Percentiles rank a stretch among this genome's conserved stretches.
Conservation (phyloP, 768 basidiomycete genomes). For the Mycena capillaripes region DNA sequence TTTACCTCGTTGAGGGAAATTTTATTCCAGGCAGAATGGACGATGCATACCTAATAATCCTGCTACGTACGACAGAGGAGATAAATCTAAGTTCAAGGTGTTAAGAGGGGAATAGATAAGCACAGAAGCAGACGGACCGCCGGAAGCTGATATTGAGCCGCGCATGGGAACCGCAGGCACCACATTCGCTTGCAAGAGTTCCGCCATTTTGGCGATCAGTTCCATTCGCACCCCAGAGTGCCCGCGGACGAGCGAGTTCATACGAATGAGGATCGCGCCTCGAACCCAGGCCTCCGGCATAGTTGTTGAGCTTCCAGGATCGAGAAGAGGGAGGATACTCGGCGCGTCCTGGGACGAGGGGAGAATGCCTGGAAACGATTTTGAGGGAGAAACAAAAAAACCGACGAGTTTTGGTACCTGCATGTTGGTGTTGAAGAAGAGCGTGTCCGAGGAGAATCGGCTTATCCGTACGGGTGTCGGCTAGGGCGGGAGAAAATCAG, state of each 20-base stretch:
- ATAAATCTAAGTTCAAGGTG: slow-evolving; percentile 42
- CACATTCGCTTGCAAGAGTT: slow-evolving; percentile 73
- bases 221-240: slow-evolving; percentile 83
- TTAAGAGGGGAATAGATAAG: slow-evolving; percentile 17
- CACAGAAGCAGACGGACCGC: slow-evolving; percentile 59
- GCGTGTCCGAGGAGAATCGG: slow-evolving; percentile 74
- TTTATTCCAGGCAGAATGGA: not conserved
- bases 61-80: slow-evolving; percentile 74
- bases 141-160: slow-evolving; percentile 83
- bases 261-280: slow-evolving; percentile 82
- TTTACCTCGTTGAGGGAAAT: not conserved
- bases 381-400: not conserved
- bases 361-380: slow-evolving; percentile 53
- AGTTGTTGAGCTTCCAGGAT: slow-evolving; percentile 72
- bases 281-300: slow-evolving; percentile 94
- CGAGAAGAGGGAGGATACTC: slow-evolving; percentile 72
- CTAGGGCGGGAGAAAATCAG: slow-evolving; percentile 49
- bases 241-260: slow-evolving; percentile 86
- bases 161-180: slow-evolving; percentile 85
- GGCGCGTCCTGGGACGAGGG: slow-evolving; percentile 65
- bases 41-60: slow-evolving; percentile 66
- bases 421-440: slow-evolving; percentile 81
- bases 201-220: slow-evolving; percentile 78
- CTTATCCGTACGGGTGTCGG: slow-evolving; percentile 81
- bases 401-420: slow-evolving; percentile 51